Percentiles rank a stretch among this genome's conserved stretches.
phyloP scores from a whole-genome alignment of 306 rosid species.

The Acacia confusa region DNA sequence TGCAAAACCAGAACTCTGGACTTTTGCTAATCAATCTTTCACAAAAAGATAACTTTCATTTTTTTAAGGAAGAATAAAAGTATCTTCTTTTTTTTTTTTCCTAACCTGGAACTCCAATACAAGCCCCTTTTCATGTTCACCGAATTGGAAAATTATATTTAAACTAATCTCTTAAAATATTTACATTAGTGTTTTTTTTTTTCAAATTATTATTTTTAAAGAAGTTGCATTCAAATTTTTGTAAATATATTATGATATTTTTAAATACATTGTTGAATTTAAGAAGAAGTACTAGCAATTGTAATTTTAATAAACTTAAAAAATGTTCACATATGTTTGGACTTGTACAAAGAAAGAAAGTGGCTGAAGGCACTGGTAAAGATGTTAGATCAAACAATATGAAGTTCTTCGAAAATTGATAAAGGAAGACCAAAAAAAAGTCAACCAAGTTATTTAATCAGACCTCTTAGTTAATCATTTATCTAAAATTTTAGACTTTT shows the following conservation, averaged over 20 bases:
- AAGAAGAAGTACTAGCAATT: neutral
- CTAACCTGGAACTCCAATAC: constrained; percentile 88
- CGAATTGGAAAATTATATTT: neutral
- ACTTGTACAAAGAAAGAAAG: no score
- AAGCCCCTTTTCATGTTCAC: constrained; percentile 38
- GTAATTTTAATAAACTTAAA: neutral
- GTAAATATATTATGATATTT: neutral
- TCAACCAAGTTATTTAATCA: no score
- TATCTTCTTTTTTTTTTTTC: constrained; percentile 46
- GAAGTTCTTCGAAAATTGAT: no score
- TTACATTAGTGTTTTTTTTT: no score
- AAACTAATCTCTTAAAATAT: neutral
- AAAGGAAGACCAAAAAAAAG: no score
- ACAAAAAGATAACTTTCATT: constrained; percentile 39
- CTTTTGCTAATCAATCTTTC: constrained; percentile 57
- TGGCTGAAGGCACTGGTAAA: fast-evolving
- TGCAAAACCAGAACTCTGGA: constrained; percentile 50
- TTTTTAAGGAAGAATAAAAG: constrained; percentile 1
- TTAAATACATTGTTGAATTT: neutral
- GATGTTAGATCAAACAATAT: no score
- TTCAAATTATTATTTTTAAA: neutral
- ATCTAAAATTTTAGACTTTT: no score
- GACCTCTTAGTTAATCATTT: no score
- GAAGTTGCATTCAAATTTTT: neutral
- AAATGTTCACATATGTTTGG: neutral